These are phyloP conservation scores for Arthrobotrys musiformis DNA, from an alignment of 2,329 filamentous ascomycete species.

Conservation along the genomic window DNA sequence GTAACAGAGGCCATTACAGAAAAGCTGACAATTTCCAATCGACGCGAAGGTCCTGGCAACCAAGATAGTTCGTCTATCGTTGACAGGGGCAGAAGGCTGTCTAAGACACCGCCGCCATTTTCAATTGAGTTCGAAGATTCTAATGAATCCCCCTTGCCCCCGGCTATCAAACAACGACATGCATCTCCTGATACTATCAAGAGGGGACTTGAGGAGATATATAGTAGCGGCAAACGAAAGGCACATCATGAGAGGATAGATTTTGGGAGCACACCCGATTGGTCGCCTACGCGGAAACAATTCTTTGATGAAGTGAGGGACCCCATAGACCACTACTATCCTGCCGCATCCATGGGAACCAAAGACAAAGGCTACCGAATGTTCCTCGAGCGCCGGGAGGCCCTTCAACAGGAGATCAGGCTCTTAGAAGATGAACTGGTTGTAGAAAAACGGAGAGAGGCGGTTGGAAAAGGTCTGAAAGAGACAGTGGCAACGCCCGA, in stretches of 20 bases:
- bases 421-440: slow-evolving; percentile 35
- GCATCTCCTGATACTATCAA: slow-evolving; percentile 31
- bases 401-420: slow-evolving; percentile 23
- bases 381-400: slow-evolving; percentile 21
- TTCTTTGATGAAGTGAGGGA: not conserved
- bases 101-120: slow-evolving; percentile 33
- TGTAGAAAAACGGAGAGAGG: slow-evolving; percentile 23
- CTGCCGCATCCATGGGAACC: not conserved
- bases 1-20: not conserved
- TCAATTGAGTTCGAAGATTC: slow-evolving; percentile 3
- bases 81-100: not conserved
- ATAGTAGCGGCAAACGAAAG: slow-evolving; percentile 37
- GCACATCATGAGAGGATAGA: not conserved
- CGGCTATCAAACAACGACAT: slow-evolving; percentile 17
- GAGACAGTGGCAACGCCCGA: not conserved
- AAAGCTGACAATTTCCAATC: not conserved
- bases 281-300: not conserved
- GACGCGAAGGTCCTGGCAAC: not conserved
- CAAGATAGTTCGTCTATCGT: not conserved
- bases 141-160: slow-evolving; percentile 31
- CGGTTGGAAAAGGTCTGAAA: not conserved
- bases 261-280: not conserved
- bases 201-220: slow-evolving; percentile 36
- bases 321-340: slow-evolving; percentile 2
- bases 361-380: slow-evolving; percentile 4